Base-by-base conservation (phyloP, 257 asterid genomes). In the Ballota nigra region DNA sequence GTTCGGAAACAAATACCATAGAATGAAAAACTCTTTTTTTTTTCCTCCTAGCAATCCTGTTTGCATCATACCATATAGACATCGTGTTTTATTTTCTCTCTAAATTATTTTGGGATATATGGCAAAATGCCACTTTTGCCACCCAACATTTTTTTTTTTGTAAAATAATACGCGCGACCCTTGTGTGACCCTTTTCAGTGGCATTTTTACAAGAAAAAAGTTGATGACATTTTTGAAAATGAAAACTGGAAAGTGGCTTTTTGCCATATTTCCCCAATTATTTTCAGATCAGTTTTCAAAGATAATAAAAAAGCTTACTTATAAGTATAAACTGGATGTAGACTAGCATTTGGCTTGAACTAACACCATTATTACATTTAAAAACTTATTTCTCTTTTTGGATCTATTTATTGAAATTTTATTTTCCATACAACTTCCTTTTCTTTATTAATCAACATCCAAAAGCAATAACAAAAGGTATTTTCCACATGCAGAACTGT, bases 371-470 rank as follows among this genome's bases (percentile, higher is more conserved):
- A 45, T 47, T 65, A 59, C 4, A 45, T 24, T 3, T 3, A 62
- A 62, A 34, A 8, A 62, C 47, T 19, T 28, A 16, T 3, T 33
- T 62, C 10, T 28, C 0, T 29, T 26, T 33, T 61, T 18, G 60
- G 8, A 34, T 18, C 40, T 8, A 60, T 33, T 16, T 18, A 18
- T 8, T 57, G 38, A 20, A 10, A 6, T 33, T 38, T 53, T 24
- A 69, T 18, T 53, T 22, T 31, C 2, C 26, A 10, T 70, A 18
- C 58, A 24, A 41, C 68, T 40, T 69, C 4, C 3, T 8, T 41
- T 41, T 70, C 68, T 12, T 10, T 58, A 53, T 24, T 41, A 70
- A 70, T 24, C 67, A 51, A 68, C 45, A 51, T 49, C 24, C 9
- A 49, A 31, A n/a, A 51, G 63, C 8, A 18, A 19, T 22, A 36